A percentile compares a stretch with the other conserved stretches of the same genome.
phyloP scores from a whole-genome alignment of 495 filamentous ascomycete species.

The Aspergillus heteromorphus region DNA sequence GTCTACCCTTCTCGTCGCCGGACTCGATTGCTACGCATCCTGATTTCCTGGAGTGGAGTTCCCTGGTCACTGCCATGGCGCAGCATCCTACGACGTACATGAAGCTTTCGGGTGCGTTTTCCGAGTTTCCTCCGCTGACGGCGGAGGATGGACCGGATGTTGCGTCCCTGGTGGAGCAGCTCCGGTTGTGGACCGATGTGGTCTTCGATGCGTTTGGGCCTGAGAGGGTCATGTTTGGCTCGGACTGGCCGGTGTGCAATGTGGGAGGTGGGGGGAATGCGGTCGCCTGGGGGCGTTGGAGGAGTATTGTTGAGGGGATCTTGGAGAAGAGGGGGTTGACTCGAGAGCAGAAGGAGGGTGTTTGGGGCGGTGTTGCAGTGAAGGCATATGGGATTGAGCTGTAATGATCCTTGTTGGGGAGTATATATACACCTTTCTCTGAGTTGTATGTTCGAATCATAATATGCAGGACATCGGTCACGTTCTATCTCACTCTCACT shows the following conservation, averaged over 20 bases:
- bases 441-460: not conserved
- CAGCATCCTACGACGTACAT: constrained; percentile 62
- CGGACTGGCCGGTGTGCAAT: constrained; percentile 87
- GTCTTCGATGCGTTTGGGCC: constrained; percentile 64
- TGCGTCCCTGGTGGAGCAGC: constrained; percentile 30
- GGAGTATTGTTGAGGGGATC: constrained; percentile 42
- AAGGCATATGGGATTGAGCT: constrained; percentile 55
- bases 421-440: not conserved
- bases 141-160: constrained; percentile 31
- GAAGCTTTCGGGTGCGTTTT: constrained; percentile 82
- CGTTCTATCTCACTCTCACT: too few relatives aligned
- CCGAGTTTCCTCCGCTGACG: constrained; percentile 55
- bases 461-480: not conserved
- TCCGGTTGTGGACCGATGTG: constrained; percentile 61
- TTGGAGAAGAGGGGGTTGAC: constrained; percentile 53
- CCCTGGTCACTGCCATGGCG: constrained; percentile 42
- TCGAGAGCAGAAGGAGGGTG: constrained; percentile 50
- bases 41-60: constrained; percentile 51
- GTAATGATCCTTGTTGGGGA: constrained; percentile 14
- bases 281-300: constrained; percentile 48
- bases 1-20: constrained; percentile 28
- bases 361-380: constrained; percentile 67
- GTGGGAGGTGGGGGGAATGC: constrained; percentile 52
- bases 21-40: constrained; percentile 41
- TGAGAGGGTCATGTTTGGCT: constrained; percentile 76